Evolutionary conservation across 495 filamentous ascomycete genomes (phyloP), one percentile per base, ranked within the genome.

Genomic region (Lophiotrema nucula): DNA sequence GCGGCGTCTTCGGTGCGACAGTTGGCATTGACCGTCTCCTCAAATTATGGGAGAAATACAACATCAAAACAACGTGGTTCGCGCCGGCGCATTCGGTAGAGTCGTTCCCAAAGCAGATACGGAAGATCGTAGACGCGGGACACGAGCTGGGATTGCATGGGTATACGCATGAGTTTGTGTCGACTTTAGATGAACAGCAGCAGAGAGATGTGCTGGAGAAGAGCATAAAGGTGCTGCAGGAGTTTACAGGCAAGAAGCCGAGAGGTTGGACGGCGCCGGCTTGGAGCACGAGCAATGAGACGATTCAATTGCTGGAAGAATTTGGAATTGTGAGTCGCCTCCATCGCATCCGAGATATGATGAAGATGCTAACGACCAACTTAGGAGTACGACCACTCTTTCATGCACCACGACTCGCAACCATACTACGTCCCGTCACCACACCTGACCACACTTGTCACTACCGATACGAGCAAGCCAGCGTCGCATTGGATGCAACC

Each of bases 401-500:
- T 87, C 77, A 81, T 73, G 44, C 83, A 87, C 64, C 78, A 88
- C 58, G 83, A 86, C 66, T 83, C 81, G 28, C 79, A 87, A 66
- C 79, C 81, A 60, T 88, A 87, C 60, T 87, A 76, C 66, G 71
- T 86, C 18, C 79, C 82, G 10, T 79, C 74, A n/a, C 82, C 81
- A 3, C 81, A 85, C 62, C 46, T 58, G n/a, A 43, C 46, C 55
- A 71, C 65, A 6, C 86, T 82, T 82, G 83, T 77, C 33, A 80
- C 83, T 57, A 87, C 85, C 35, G 77, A 87, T 64, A 80, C 83
- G 56, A 63, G 57, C 24, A 77, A 87, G 65, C 74, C 79, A 45
- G 83, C 84, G 2, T 78, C 80, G 49, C 74, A 76, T 25, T 88
- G 83, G 83, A 88, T 87, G 84, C 80, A 81, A 64, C 84, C 83